A percentile compares a stretch with the other conserved stretches of the same genome.
phyloP scores from a whole-genome alignment of 2,329 filamentous ascomycete genomes.

The Colletotrichum sp. region DNA sequence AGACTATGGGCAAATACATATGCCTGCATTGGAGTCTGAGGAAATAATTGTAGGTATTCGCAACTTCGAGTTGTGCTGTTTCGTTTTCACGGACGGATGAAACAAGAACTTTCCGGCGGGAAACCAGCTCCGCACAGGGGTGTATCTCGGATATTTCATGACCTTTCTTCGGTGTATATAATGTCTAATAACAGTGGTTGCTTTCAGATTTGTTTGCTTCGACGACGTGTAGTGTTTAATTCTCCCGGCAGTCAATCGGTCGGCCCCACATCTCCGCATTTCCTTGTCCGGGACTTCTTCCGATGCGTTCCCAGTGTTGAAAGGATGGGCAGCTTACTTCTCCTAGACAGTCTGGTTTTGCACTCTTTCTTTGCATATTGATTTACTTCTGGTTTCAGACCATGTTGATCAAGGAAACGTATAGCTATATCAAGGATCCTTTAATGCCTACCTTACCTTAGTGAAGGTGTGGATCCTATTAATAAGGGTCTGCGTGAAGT shows the following conservation, averaged over 20 bases:
- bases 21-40: too few relatives aligned
- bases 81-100: too few relatives aligned
- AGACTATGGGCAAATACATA: too few relatives aligned
- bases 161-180: neutral
- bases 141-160: too few relatives aligned
- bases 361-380: neutral
- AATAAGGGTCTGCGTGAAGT: too few relatives aligned
- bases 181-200: neutral
- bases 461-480: neutral
- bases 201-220: neutral
- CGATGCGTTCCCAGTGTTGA: neutral
- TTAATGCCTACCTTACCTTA: neutral
- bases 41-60: too few relatives aligned
- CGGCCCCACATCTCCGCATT: neutral
- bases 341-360: neutral
- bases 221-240: neutral
- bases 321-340: neutral
- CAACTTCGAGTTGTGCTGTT: too few relatives aligned
- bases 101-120: too few relatives aligned
- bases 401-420: rapidly evolving
- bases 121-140: too few relatives aligned
- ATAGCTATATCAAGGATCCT: neutral
- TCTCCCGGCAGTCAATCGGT: neutral
- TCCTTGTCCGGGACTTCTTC: neutral
- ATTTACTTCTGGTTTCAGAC: neutral